Conservation (phyloP, 1,284 basidiomycete genomes). For the Exobasidium cylindrosporum region DNA sequence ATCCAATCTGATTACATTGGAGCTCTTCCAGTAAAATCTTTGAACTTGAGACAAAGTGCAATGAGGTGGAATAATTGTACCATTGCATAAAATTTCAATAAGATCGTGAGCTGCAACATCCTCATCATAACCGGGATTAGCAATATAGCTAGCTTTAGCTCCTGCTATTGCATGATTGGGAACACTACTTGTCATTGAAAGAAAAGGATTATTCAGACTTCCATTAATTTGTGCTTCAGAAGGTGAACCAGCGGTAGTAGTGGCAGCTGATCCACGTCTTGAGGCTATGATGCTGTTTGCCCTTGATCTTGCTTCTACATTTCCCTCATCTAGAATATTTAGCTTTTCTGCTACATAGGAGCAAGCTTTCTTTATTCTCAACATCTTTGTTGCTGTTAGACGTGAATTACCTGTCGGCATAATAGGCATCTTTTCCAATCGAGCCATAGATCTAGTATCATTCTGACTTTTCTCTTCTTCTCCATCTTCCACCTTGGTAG, state of each 20-base stretch:
- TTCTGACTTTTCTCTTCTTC: conserved; percentile 23
- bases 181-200: background rate
- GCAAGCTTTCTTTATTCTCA: conserved; percentile 79
- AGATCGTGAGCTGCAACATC: conserved; percentile 57
- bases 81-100: conserved; percentile 85
- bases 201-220: background rate
- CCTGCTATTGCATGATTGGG: background rate
- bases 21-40: conserved; percentile 29
- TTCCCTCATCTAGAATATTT: conserved; percentile 58
- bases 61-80: conserved; percentile 71
- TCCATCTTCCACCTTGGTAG: background rate
- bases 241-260: background rate
- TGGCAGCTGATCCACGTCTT: conserved; percentile 19
- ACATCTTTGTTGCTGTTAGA: conserved; percentile 78
- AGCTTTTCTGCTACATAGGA: conserved; percentile 85
- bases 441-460: background rate
- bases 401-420: conserved; percentile 65
- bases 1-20: conserved; percentile 30
- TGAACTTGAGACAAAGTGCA: conserved; percentile 71
- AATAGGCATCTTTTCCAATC: background rate
- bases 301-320: conserved; percentile 12
- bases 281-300: conserved; percentile 28
- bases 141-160: background rate
- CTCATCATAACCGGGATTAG: background rate
- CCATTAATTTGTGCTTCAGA: background rate